Conservation (phyloP, 805 yeast species). For the Ogataea corticis region DNA sequence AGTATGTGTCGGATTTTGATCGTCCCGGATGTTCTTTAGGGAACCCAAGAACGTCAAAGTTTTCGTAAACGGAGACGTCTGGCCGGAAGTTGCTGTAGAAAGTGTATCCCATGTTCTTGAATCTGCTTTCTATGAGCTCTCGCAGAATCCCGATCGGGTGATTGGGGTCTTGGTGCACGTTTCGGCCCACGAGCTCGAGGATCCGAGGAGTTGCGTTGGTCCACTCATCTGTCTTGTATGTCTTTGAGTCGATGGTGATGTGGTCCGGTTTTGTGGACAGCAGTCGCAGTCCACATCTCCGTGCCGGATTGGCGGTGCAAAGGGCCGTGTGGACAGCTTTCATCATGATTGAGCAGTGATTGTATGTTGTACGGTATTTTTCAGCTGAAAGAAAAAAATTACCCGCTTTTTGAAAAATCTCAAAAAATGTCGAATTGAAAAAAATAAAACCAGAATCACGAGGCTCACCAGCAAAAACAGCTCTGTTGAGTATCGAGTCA, state of each 20-base stretch:
- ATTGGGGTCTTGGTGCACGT: slow-evolving; percentile 67
- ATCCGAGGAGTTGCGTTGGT: slow-evolving; percentile 85
- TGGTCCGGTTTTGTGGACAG: slow-evolving; percentile 1
- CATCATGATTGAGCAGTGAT: neutral
- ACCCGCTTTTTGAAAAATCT: neutral
- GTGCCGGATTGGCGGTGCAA: no score
- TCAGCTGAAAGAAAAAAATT: neutral
- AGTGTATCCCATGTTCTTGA: slow-evolving; percentile 68
- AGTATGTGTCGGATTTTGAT: slow-evolving; percentile 89
- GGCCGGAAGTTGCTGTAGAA: slow-evolving; percentile 81
- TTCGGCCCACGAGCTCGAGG: slow-evolving; percentile 63
- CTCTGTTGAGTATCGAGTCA: neutral
- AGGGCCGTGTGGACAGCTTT: no score
- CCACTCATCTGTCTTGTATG: slow-evolving; percentile 68
- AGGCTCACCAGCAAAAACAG: no score
- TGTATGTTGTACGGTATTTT: neutral
- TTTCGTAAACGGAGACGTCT: slow-evolving; percentile 76
- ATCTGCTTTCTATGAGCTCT: slow-evolving; percentile 66
- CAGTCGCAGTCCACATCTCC: neutral
- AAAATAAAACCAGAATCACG: no score
- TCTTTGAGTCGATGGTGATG: slow-evolving; percentile 44
- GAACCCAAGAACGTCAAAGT: slow-evolving; percentile 90
- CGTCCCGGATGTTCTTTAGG: slow-evolving; percentile 93
- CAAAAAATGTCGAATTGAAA: neutral
- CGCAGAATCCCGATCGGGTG: slow-evolving; percentile 92